phyloP scores from a whole-genome alignment of 305 asterid genomes.

The Nicotiana rustica region DNA sequence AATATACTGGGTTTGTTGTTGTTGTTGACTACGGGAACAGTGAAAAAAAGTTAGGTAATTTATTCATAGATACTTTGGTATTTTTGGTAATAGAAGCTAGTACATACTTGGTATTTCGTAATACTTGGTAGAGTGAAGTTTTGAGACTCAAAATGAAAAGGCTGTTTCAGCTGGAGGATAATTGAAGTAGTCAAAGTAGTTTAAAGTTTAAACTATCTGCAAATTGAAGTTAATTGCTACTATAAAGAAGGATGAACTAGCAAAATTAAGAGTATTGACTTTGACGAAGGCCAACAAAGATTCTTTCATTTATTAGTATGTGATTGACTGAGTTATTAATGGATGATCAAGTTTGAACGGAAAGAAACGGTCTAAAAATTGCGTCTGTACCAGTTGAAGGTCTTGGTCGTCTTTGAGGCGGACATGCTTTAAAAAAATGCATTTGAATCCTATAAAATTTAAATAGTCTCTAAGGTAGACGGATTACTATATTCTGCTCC shows the following conservation, averaged over 20 bases:
- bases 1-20: too few relatives aligned
- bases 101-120: neutral
- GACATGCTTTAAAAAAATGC: too few relatives aligned
- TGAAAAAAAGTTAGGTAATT: neutral
- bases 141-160: neutral
- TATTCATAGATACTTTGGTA: neutral
- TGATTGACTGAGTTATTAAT: constrained; percentile 12
- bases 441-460: too few relatives aligned
- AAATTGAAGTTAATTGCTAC: constrained; percentile 5
- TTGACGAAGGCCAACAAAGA: neutral
- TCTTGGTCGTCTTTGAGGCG: neutral
- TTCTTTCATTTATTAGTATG: neutral
- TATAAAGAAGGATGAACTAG: neutral
- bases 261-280: constrained; percentile 7
- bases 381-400: neutral
- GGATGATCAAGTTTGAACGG: constrained; percentile 20
- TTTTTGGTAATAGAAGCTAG: neutral
- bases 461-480: too few relatives aligned
- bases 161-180: neutral
- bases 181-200: neutral
- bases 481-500: too few relatives aligned
- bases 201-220: neutral
- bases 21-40: too few relatives aligned
- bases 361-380: constrained; percentile 25
- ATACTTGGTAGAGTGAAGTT: neutral